Conservation (phyloP, 129 eudicot genomes). For the Dittrichia graveolens region DNA sequence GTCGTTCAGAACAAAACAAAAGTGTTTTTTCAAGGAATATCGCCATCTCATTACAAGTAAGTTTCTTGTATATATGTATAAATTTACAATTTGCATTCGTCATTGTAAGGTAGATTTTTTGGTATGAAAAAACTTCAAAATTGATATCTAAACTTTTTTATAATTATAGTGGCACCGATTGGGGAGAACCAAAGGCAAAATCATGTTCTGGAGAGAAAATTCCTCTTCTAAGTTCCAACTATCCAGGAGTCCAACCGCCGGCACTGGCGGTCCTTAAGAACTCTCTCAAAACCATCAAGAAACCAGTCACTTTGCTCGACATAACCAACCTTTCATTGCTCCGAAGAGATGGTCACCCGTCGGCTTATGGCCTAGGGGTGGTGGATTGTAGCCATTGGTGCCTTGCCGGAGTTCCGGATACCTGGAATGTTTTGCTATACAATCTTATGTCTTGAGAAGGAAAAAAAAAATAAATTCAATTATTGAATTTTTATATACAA, state of each 20-base stretch:
- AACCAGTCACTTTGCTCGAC: constrained; percentile 67
- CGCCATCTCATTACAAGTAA: constrained; percentile 79
- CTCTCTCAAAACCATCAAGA: constrained; percentile 54
- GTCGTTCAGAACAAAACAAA: constrained; percentile 40
- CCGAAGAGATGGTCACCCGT: constrained; percentile 88
- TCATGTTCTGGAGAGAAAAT: constrained; percentile 60
- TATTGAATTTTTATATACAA: constrained; percentile 31
- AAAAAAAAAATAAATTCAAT: constrained; percentile 13
- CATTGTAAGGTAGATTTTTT: too few relatives aligned
- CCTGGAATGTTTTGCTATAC: constrained; percentile 80
- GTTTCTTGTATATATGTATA: background rate
- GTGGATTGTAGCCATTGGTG: constrained; percentile 99
- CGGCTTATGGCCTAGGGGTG: constrained; percentile 58
- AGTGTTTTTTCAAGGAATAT: constrained; percentile 73
- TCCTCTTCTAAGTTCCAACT: constrained; percentile 53
- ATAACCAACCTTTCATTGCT: constrained; percentile 66
- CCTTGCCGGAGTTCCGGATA: constrained; percentile 87
- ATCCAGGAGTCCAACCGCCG: constrained; percentile 61
- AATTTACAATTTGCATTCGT: too few relatives aligned
- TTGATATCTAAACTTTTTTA: background rate
- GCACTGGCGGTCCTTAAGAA: constrained; percentile 59
- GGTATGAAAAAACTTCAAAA: background rate
- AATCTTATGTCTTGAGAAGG: constrained; percentile 44
- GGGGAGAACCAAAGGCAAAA: constrained; percentile 67
- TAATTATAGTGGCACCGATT: constrained; percentile 59